phyloP scores from a whole-genome alignment of 2,329 filamentous ascomycete genomes.

The Keithomyces neogunnii region DNA sequence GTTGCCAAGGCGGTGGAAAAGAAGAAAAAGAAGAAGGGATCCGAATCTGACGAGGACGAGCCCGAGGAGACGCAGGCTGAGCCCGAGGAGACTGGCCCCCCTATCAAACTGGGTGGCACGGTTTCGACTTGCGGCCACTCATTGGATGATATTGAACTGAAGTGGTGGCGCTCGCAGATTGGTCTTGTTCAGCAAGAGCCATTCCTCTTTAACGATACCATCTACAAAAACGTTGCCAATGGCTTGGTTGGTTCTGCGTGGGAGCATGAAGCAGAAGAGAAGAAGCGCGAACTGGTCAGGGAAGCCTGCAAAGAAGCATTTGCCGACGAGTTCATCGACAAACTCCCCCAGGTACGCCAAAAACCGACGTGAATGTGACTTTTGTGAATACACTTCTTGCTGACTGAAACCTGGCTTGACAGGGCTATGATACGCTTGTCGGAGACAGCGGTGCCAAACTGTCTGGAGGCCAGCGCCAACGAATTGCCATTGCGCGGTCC shows the following conservation, averaged over 20 bases:
- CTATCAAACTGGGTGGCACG: conserved; percentile 34
- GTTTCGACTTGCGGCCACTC: conserved; percentile 46
- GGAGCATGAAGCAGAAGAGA: conserved; percentile 43
- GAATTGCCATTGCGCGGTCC: conserved; percentile 67
- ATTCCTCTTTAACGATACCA: conserved; percentile 58
- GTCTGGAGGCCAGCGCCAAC: conserved; percentile 79
- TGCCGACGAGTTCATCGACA: conserved; percentile 60
- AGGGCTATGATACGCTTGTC: conserved; percentile 65
- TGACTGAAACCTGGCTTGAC: neutral
- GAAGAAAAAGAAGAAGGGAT: conserved; percentile 33
- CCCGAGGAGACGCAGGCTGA: conserved; percentile 20
- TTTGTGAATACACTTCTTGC: neutral
- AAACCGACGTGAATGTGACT: conserved; percentile 1
- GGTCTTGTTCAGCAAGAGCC: conserved; percentile 62
- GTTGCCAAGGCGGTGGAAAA: conserved; percentile 42
- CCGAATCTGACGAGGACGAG: conserved; percentile 19
- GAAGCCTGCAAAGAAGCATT: conserved; percentile 60
- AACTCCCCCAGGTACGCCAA: conserved; percentile 43
- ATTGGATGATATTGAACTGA: conserved; percentile 51
- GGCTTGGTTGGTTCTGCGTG: conserved; percentile 46
- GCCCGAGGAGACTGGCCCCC: conserved; percentile 29
- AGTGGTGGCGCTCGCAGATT: conserved; percentile 55
- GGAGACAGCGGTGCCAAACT: conserved; percentile 72
- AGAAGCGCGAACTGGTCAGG: conserved; percentile 50
- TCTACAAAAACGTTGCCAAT: conserved; percentile 53